These are phyloP conservation scores for Nicotiana sylvestris DNA, from an alignment of 257 asterid species.

Conservation along the genomic window DNA sequence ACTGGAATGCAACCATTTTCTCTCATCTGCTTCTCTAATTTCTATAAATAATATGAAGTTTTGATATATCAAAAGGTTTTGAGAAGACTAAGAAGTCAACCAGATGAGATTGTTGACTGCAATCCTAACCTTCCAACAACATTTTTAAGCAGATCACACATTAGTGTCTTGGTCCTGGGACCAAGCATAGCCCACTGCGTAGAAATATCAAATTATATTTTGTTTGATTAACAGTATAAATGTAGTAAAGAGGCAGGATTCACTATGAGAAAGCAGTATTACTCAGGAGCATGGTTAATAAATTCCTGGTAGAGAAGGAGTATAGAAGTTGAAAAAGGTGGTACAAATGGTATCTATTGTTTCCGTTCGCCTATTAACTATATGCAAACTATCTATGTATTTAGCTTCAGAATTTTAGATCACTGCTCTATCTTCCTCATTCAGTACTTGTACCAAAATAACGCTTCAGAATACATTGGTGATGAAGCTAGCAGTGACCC, in stretches of 20 bases:
- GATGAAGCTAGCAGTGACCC: not conserved
- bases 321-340: not conserved
- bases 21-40: too few relatives aligned
- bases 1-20: too few relatives aligned
- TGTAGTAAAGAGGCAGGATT: not conserved
- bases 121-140: not conserved
- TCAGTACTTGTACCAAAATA: not conserved
- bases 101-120: not conserved
- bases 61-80: not conserved
- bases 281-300: not conserved
- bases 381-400: not conserved
- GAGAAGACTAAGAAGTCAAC: not conserved
- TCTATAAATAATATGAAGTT: not conserved
- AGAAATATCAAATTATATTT: too few relatives aligned
- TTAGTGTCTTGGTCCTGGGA: not conserved
- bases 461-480: not conserved
- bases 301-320: not conserved
- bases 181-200: not conserved
- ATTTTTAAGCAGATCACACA: not conserved
- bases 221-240: too few relatives aligned
- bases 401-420: not conserved
- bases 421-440: not conserved
- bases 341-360: not conserved
- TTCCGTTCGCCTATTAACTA: not conserved
- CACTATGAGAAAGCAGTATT: not conserved